A percentile compares a stretch with the other conserved stretches of the same genome.
Evolutionary conservation across 257 asterid species (phyloP).

Genomic region (Paraleonurus japonicus): DNA sequence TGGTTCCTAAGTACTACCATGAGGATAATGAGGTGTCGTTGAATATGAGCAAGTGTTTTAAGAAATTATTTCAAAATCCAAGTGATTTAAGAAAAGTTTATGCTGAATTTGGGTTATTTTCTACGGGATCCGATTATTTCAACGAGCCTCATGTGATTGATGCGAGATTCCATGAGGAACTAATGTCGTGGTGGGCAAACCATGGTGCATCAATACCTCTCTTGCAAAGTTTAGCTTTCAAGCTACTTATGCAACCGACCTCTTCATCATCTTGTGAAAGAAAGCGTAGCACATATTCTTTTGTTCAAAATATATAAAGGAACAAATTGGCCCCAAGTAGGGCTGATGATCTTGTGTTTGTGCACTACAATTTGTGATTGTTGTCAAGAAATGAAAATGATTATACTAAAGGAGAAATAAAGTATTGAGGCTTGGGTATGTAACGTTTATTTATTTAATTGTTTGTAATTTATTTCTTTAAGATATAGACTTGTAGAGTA

Average conservation of each 20-base stretch:
- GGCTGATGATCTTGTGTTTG: neutral
- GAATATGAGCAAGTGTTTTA: neutral
- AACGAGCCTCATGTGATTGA: neutral
- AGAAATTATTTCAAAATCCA: neutral
- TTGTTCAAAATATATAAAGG: neutral
- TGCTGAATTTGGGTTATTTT: neutral
- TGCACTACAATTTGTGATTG: neutral
- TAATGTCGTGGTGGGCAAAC: neutral
- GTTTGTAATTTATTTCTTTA: neutral
- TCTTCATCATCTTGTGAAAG: no score
- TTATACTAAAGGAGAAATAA: neutral
- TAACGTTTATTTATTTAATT: neutral
- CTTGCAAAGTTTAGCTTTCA: neutral
- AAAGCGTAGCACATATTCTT: neutral
- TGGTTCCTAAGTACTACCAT: neutral
- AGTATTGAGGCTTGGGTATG: neutral
- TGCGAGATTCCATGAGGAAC: neutral
- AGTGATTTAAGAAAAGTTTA: neutral
- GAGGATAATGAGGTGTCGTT: no score
- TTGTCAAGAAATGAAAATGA: neutral
- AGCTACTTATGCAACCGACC: no score
- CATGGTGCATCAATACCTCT: neutral
- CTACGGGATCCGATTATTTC: neutral
- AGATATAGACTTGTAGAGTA: neutral
- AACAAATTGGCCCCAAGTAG: neutral